Conservation (phyloP, 345 rosid species). For the Eucalyptus curtisii region DNA sequence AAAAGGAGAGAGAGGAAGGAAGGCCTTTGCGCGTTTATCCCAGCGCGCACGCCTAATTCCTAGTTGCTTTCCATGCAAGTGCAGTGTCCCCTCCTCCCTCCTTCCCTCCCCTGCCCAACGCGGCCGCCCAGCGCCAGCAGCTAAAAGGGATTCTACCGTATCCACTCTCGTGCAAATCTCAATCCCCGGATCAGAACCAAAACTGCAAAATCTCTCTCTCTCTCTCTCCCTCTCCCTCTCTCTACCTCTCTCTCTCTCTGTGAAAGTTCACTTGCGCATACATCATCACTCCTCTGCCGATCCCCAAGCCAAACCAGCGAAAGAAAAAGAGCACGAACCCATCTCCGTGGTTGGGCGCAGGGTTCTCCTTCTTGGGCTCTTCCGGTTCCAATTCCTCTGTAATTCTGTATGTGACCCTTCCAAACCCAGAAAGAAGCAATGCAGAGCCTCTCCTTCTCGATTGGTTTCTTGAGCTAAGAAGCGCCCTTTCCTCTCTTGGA, state of each 20-base stretch:
- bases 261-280: neutral
- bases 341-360: neutral
- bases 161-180: neutral
- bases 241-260: neutral
- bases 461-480: neutral
- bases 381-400: neutral
- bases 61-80: neutral
- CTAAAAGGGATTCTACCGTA: neutral
- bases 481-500: neutral
- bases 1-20: neutral
- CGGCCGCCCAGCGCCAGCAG: neutral
- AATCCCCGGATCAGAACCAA: neutral
- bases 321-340: neutral
- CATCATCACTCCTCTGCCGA: neutral
- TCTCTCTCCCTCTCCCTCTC: neutral
- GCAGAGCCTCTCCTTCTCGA: neutral
- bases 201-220: neutral
- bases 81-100: neutral
- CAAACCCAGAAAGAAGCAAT: neutral
- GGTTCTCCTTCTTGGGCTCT: neutral
- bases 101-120: neutral
- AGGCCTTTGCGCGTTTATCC: neutral
- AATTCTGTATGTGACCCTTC: neutral
- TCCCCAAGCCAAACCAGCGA: neutral
- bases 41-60: neutral